Conservation (phyloP, 305 asterid genomes). For the Fraxinus angustifolia region DNA sequence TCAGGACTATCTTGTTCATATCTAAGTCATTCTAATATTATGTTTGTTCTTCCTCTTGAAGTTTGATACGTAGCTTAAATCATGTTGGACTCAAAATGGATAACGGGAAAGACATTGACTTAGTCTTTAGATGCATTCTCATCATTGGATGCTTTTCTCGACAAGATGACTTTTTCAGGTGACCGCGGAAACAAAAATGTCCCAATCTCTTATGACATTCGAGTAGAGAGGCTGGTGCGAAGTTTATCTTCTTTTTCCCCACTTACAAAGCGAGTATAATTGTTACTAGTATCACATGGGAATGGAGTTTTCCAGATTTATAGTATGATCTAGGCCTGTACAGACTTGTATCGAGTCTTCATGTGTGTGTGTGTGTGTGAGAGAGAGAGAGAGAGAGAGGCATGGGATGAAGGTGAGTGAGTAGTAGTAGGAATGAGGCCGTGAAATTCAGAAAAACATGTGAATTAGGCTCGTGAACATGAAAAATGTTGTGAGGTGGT, state of each 20-base stretch:
- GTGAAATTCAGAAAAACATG: conserved; percentile 45
- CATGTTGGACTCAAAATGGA: not conserved
- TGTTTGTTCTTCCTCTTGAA: not conserved
- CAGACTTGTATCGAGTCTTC: not conserved
- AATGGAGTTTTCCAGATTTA: not conserved
- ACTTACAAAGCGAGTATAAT: not conserved
- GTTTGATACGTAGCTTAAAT: not conserved
- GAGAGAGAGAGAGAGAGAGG: conserved; percentile 18
- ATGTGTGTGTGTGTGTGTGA: not conserved
- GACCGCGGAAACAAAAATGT: not conserved
- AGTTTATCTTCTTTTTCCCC: not conserved
- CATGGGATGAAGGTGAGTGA: conserved; percentile 32
- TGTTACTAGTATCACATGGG: not conserved
- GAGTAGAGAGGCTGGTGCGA: not conserved
- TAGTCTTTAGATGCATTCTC: not conserved
- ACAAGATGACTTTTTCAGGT: not conserved
- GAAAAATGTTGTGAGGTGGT: conserved; percentile 32
- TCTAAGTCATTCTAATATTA: not conserved
- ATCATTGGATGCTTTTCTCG: too few species aligned
- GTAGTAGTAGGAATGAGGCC: conserved; percentile 21
- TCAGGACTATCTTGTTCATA: not conserved
- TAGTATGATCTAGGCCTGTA: not conserved
- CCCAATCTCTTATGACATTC: not conserved
- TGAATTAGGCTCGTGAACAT: conserved; percentile 42
- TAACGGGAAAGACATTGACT: not conserved